Evolutionary conservation across 306 rosid species (phyloP).

Genomic region (Prunus mongolica): DNA sequence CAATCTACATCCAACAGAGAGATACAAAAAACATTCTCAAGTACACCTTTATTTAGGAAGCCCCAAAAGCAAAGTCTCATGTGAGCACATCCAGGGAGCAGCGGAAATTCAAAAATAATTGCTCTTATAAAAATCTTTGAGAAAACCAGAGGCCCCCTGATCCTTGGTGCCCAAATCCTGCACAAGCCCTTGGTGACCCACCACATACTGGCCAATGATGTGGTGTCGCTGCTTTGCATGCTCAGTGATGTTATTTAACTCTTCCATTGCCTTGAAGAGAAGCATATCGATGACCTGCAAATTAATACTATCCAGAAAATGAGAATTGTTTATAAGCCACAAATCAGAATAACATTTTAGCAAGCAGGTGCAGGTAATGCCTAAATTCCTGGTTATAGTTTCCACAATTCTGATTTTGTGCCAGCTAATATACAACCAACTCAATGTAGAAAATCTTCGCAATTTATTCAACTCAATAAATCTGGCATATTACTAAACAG

Average conservation of each 20-base stretch:
- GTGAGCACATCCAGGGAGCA: not conserved
- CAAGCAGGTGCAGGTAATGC: not conserved
- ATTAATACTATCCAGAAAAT: slow-evolving; percentile 23
- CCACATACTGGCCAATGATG: slow-evolving; percentile 84
- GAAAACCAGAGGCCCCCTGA: slow-evolving; percentile 56
- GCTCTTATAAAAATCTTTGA: slow-evolving; percentile 68
- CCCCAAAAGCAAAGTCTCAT: slow-evolving; percentile 7
- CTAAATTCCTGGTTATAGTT: not conserved
- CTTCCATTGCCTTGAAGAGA: slow-evolving; percentile 87
- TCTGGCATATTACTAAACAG: not conserved
- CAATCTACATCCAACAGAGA: slow-evolving; percentile 16
- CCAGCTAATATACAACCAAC: not conserved
- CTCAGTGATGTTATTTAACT: slow-evolving; percentile 65
- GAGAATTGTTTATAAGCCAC: slow-evolving; percentile 1
- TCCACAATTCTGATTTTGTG: not conserved
- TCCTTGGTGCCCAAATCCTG: slow-evolving; percentile 67
- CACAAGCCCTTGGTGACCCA: slow-evolving; percentile 48
- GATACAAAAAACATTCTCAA: slow-evolving; percentile 10
- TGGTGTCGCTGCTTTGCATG: slow-evolving; percentile 98
- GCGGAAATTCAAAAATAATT: slow-evolving; percentile 61
- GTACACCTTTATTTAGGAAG: slow-evolving; percentile 22
- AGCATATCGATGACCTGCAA: slow-evolving; percentile 91
- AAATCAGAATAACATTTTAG: not conserved
- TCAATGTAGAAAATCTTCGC: not conserved
- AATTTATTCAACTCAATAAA: not conserved